phyloP scores from a whole-genome alignment of 2,329 filamentous ascomycete species.

The Penicillium corylophilum region DNA sequence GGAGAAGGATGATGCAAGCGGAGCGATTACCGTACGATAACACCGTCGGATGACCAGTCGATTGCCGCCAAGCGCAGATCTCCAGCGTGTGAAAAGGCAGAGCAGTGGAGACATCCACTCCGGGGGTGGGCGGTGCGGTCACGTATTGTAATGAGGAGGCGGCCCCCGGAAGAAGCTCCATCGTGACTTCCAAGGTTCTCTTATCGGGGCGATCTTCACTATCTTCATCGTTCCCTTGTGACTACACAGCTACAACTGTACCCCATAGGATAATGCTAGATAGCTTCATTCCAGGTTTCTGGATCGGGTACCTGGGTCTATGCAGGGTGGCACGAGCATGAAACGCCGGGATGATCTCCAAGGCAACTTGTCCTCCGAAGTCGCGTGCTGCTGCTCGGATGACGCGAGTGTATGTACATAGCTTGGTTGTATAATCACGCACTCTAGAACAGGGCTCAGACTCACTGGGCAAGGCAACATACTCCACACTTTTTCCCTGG shows the following conservation, averaged over 20 bases:
- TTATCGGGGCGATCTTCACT: not conserved
- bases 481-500: not conserved
- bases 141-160: conserved; percentile 11
- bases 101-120: conserved; percentile 15
- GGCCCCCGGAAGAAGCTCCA: not conserved
- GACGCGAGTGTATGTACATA: conserved; percentile 11
- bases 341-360: conserved; percentile 6
- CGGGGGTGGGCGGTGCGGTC: conserved; percentile 20
- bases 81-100: not conserved
- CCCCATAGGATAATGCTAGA: not conserved
- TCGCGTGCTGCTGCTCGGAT: conserved; percentile 23
- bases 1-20: conserved; percentile 36
- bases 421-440: conserved; percentile 1
- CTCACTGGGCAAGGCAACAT: not conserved
- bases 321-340: conserved; percentile 1
- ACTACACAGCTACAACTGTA: not conserved
- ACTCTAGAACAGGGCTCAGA: not conserved
- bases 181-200: conserved; percentile 2
- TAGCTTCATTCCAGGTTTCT: not conserved
- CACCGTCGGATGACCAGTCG: conserved; percentile 21
- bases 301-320: conserved; percentile 17
- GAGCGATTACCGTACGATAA: conserved; percentile 26
- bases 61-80: conserved; percentile 26
- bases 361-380: conserved; percentile 22
- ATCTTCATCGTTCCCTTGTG: not conserved